Conservation (phyloP, 2,329 filamentous ascomycete species). For the Fusarium secorum region DNA sequence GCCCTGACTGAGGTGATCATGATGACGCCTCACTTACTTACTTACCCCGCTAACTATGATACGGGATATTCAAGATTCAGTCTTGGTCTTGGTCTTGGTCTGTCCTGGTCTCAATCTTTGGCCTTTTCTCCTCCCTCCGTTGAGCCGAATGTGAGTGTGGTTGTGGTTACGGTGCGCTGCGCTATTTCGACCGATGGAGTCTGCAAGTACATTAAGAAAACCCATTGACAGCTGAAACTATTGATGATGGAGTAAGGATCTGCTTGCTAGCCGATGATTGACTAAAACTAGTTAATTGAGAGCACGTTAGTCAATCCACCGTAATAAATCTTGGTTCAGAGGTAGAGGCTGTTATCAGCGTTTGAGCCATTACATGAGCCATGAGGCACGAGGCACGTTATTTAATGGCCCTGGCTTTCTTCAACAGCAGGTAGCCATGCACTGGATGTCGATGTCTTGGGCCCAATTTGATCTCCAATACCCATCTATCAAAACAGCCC, state of each 20-base stretch:
- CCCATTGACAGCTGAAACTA: slow-evolving; percentile 25
- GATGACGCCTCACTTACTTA: slow-evolving; percentile 11
- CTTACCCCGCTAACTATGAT: slow-evolving; percentile 6
- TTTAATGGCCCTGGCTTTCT: background rate
- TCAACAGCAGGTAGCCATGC: background rate
- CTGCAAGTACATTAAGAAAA: background rate
- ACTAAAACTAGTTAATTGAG: background rate
- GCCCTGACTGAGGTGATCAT: background rate
- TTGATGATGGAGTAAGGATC: slow-evolving; percentile 1
- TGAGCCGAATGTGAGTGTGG: background rate
- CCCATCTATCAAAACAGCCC: background rate
- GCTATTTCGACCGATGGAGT: background rate
- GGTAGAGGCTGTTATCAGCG: background rate
- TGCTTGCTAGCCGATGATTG: background rate
- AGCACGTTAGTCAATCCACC: background rate
- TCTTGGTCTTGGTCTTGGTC: background rate
- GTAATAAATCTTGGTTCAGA: slow-evolving; percentile 6
- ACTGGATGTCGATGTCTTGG: background rate
- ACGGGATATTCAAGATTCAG: slow-evolving; percentile 14
- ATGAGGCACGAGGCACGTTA: background rate
- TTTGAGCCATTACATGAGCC: background rate
- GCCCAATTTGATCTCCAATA: background rate
- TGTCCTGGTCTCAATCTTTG: background rate
- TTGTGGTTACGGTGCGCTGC: background rate
- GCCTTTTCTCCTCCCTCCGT: slow-evolving; percentile 3